Evolutionary conservation across 306 rosid species (phyloP), one percentile per base, ranked within the genome.

Genomic region (Cucurbita ficifolia): DNA sequence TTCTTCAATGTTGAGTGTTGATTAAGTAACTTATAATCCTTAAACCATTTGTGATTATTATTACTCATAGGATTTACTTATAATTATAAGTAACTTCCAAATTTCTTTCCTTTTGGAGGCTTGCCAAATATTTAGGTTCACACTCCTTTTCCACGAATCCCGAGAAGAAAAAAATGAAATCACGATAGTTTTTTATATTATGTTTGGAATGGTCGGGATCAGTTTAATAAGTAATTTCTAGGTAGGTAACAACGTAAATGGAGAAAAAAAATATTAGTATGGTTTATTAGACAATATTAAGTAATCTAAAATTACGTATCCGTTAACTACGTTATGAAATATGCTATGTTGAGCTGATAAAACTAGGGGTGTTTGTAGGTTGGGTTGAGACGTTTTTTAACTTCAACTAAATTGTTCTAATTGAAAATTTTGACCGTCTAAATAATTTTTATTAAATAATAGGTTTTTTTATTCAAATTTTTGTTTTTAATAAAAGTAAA

Each of bases 1-100:
- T 62, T 62, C 50, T 62, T 39, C 35, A 64, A 64, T 64, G 71
- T 64, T 64, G 71, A 64, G 71, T 64, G 71, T 64, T 64, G 33
- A 42, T 21, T 19, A 64, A 64, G 71, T 64, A 52, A 64, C 52
- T 64, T 64, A 5, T 10, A 42, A 9, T 40, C 35, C 36, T 42
- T 42, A 64, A 64, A 40, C 17, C 35, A 64, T 64, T 42, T 39
- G 40, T n/a, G 17, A 64, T 64, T 64, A 64, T 64, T 42, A 64
- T 64, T 62, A 38, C 52, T 40, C 18, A 64, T 10, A 40, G 36
- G 36, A 64, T 64, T 60, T 62, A 64, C 52, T 40, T 40, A 64
- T 61, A 16, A 64, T 40, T 42, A 40, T 18, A 40, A 40, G 9
- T n/a, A n/a, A n/a, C n/a, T n/a, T n/a, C n/a, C n/a, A n/a, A n/a